These are phyloP conservation scores for Ceratocystis huliohia DNA, from an alignment of 2,329 filamentous ascomycete species.

Conservation along the genomic window DNA sequence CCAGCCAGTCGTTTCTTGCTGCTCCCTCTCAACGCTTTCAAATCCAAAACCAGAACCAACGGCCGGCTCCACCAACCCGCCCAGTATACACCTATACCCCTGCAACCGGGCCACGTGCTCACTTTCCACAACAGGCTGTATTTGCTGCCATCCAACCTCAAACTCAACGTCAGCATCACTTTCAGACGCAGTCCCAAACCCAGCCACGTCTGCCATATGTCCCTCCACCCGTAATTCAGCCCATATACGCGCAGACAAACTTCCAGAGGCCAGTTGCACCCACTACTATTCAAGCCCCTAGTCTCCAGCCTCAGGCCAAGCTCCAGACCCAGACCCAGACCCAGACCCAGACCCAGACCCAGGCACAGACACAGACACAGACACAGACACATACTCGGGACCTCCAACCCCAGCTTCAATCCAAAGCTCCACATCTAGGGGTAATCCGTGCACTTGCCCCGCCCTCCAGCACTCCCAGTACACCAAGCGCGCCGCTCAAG, in stretches of 20 bases:
- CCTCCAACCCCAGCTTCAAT: background rate
- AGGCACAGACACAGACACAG: background rate
- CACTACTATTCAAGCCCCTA: background rate
- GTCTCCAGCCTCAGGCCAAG: background rate
- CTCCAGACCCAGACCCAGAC: background rate
- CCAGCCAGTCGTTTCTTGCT: background rate
- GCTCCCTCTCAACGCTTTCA: slow-evolving; percentile 1
- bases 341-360: background rate
- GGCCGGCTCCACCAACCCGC: background rate
- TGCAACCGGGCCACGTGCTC: background rate
- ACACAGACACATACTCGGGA: no score
- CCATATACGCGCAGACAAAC: background rate
- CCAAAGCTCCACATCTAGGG: background rate
- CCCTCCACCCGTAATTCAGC: background rate
- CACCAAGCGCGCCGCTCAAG: slow-evolving; percentile 24
- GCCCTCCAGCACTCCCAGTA: background rate
- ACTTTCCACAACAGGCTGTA: background rate
- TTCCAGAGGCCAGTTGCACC: background rate
- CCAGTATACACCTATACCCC: background rate
- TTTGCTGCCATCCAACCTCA: slow-evolving; percentile 1
- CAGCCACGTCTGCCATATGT: background rate
- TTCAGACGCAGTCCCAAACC: background rate
- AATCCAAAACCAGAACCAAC: background rate
- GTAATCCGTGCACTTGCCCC: background rate
- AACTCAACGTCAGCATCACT: background rate